These are phyloP conservation scores for Xanthoconium stramineum DNA, from an alignment of 768 basidiomycete genomes.

Conservation along the genomic window DNA sequence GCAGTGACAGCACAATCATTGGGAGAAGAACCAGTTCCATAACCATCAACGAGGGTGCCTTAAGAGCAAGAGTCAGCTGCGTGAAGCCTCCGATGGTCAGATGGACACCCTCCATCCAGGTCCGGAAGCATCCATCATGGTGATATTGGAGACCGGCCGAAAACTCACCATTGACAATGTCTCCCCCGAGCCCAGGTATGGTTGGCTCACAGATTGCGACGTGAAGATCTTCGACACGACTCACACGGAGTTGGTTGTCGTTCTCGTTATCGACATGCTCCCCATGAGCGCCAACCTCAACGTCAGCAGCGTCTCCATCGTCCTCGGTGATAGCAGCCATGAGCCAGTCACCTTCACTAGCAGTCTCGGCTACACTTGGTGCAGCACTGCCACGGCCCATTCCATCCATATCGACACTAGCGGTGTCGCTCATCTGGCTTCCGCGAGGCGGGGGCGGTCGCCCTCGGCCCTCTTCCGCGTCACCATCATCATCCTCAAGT, in stretches of 20 bases:
- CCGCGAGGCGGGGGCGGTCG: slow-evolving; percentile 58
- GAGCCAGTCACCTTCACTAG: slow-evolving; percentile 81
- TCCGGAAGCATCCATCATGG: slow-evolving; percentile 47
- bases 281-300: slow-evolving; percentile 55
- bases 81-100: slow-evolving; percentile 41
- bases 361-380: slow-evolving; percentile 59
- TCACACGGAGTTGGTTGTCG: slow-evolving; percentile 42
- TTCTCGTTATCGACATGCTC: slow-evolving; percentile 46
- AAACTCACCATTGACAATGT: slow-evolving; percentile 53
- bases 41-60: slow-evolving; percentile 41
- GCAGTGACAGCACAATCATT: slow-evolving; percentile 13
- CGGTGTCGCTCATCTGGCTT: slow-evolving; percentile 48
- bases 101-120: slow-evolving; percentile 41
- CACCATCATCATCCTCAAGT: slow-evolving; percentile 84
- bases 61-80: slow-evolving; percentile 52
- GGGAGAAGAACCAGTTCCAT: slow-evolving; percentile 33
- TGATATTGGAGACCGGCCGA: slow-evolving; percentile 29
- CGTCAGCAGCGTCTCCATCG: slow-evolving; percentile 54
- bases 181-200: slow-evolving; percentile 33
- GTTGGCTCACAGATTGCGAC: slow-evolving; percentile 31
- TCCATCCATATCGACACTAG: slow-evolving; percentile 54
- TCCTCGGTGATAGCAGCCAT: slow-evolving; percentile 85
- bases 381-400: slow-evolving; percentile 60
- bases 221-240: slow-evolving; percentile 39
- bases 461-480: slow-evolving; percentile 67